Conservation (phyloP, 1,284 basidiomycete genomes). For the Gymnopus androsaceus region DNA sequence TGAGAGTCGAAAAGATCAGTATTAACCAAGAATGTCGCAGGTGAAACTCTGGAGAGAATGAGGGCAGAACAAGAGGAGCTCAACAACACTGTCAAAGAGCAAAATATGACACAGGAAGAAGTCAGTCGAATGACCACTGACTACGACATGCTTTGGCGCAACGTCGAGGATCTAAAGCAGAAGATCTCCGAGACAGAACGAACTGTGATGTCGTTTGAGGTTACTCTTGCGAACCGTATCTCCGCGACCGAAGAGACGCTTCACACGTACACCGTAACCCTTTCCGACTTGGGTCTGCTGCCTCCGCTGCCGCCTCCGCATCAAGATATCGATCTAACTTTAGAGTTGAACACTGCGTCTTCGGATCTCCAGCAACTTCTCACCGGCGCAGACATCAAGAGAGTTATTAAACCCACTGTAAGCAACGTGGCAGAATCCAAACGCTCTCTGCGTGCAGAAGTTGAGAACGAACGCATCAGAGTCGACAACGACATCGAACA, state of each 20-base stretch:
- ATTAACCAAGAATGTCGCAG: slow-evolving; percentile 36
- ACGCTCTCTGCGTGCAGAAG: slow-evolving; percentile 61
- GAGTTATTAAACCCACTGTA: slow-evolving; percentile 71
- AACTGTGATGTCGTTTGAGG: slow-evolving; percentile 72
- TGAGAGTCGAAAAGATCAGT: neutral
- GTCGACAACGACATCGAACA: slow-evolving; percentile 81
- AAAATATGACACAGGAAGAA: slow-evolving; percentile 86
- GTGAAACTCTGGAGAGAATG: slow-evolving; percentile 57
- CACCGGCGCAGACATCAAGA: slow-evolving; percentile 63
- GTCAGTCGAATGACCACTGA: slow-evolving; percentile 85
- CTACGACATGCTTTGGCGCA: slow-evolving; percentile 71
- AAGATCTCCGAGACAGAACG: slow-evolving; percentile 75
- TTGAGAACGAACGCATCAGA: slow-evolving; percentile 74
- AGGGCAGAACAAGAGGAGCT: slow-evolving; percentile 65
- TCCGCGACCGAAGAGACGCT: slow-evolving; percentile 79
- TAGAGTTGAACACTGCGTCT: slow-evolving; percentile 76
- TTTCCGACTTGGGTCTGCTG: slow-evolving; percentile 74
- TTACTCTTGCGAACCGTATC: slow-evolving; percentile 74
- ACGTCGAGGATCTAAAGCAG: slow-evolving; percentile 72
- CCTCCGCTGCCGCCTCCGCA: slow-evolving; percentile 69
- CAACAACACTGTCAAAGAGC: slow-evolving; percentile 68
- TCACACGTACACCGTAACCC: slow-evolving; percentile 71
- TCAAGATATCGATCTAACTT: slow-evolving; percentile 66
- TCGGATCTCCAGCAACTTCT: slow-evolving; percentile 67
- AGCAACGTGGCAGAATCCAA: slow-evolving; percentile 69